Evolutionary conservation across 2,329 filamentous ascomycete genomes (phyloP).

Genomic region (Arthroderma uncinatum): DNA sequence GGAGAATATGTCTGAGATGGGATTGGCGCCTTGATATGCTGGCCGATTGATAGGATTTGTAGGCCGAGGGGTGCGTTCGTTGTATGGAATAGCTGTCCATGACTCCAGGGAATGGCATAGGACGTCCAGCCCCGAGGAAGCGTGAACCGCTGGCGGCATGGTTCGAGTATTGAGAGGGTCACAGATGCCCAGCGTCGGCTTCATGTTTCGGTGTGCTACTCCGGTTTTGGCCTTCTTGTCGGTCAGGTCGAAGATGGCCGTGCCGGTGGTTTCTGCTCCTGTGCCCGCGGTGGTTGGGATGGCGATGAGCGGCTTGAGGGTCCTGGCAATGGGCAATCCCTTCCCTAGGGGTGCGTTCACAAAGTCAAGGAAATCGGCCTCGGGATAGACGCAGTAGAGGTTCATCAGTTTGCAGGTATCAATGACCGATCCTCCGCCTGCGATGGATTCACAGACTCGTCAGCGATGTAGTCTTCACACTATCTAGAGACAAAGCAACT

Average conservation of each 20-base stretch:
- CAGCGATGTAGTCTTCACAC: conserved; percentile 6
- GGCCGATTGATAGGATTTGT: conserved; percentile 81
- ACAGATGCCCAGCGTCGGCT: conserved; percentile 83
- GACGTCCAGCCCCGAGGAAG: conserved; percentile 83
- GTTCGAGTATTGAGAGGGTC: conserved; percentile 83
- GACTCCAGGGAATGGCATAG: conserved; percentile 91
- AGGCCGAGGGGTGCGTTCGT: conserved; percentile 72
- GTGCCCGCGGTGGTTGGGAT: conserved; percentile 80
- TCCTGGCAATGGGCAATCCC: conserved; percentile 61
- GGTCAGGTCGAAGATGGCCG: conserved; percentile 93
- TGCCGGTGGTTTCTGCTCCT: conserved; percentile 89
- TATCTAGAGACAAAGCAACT: conserved; percentile 10
- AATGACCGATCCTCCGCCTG: conserved; percentile 75
- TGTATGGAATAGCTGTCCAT: conserved; percentile 94
- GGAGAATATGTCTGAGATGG: conserved; percentile 95
- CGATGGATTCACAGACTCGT: neutral
- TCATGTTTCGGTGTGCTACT: conserved; percentile 87
- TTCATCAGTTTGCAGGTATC: conserved; percentile 99
- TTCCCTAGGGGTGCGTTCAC: conserved; percentile 90
- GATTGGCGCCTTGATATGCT: conserved; percentile 94
- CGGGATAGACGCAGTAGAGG: conserved; percentile 78
- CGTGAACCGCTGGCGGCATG: conserved; percentile 91
- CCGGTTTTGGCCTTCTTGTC: conserved; percentile 87
- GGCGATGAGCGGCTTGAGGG: conserved; percentile 65
- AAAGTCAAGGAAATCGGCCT: conserved; percentile 92